phyloP scores from a whole-genome alignment of 164 flowering plant genomes.

The Sextonia rubra region DNA sequence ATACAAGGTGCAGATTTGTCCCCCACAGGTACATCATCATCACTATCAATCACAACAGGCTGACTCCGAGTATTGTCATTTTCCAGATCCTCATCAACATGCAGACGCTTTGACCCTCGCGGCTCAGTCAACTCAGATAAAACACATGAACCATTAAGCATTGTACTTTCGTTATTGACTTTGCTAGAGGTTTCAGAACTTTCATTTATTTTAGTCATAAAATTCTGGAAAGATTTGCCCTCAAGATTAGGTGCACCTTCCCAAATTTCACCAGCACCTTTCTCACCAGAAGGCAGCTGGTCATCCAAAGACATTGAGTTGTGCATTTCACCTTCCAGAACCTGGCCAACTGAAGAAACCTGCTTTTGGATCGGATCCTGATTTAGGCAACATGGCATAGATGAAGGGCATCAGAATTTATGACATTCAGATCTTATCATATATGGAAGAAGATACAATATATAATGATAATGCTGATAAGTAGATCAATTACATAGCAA shows the following conservation, averaged over 20 bases:
- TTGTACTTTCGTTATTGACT: constrained; percentile 18
- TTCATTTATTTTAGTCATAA: constrained; percentile 21
- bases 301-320: constrained; percentile 17
- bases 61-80: constrained; percentile 38
- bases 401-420: not conserved
- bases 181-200: constrained; percentile 16
- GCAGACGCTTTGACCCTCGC: constrained; percentile 45
- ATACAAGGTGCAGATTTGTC: constrained; percentile 23
- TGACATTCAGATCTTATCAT: not conserved
- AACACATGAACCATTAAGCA: constrained; percentile 22
- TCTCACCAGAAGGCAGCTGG: constrained; percentile 5
- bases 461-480: not conserved
- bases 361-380: constrained; percentile 30
- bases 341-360: constrained; percentile 14
- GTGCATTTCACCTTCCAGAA: constrained; percentile 14
- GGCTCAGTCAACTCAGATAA: constrained; percentile 27
- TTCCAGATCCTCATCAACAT: constrained; percentile 33
- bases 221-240: constrained; percentile 11
- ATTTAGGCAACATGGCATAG: constrained; percentile 6
- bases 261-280: not conserved
- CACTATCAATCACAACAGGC: constrained; percentile 47
- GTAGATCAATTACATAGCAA: too few species aligned
- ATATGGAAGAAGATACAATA: not conserved
- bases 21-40: constrained; percentile 35
- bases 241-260: constrained; percentile 4